Evolutionary conservation across 768 basidiomycete genomes (phyloP).

Genomic region (Suillus paluster): DNA sequence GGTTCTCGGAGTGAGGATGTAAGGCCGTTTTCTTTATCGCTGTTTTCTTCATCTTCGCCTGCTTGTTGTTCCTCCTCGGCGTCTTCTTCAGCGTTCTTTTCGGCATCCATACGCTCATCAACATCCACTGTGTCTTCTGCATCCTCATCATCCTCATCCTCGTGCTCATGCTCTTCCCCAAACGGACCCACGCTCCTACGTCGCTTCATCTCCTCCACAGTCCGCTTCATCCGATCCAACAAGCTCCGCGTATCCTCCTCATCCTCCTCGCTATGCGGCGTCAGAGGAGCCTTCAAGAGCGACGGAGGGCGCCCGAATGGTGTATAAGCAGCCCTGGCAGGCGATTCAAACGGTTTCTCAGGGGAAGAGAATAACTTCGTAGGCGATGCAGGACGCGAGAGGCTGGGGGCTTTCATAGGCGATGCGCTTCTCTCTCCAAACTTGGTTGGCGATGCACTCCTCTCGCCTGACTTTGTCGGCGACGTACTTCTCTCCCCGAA

Average conservation of each 20-base stretch:
- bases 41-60: conserved; percentile 8
- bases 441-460: background rate
- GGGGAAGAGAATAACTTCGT: conserved; percentile 12
- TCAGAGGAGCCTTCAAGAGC: conserved; percentile 10
- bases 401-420: conserved; percentile 8
- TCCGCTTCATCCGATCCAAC: conserved; percentile 41
- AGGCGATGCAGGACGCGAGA: conserved; percentile 1
- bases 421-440: conserved; percentile 6
- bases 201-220: conserved; percentile 41
- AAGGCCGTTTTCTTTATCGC: conserved; percentile 18
- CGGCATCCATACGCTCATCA: conserved; percentile 41
- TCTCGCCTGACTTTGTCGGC: background rate
- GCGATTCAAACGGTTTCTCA: background rate
- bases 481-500: background rate
- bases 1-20: background rate
- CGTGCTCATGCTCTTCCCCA: conserved; percentile 24
- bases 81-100: conserved; percentile 37
- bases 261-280: conserved; percentile 25
- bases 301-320: conserved; percentile 4
- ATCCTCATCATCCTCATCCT: conserved; percentile 45
- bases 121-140: conserved; percentile 43
- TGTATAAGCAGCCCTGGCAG: background rate
- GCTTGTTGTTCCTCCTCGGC: conserved; percentile 3
- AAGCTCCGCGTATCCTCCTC: conserved; percentile 38
- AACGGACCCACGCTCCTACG: conserved; percentile 24